These are phyloP conservation scores for Rhododendron griersonianum DNA, from an alignment of 148 eudicot species.

Conservation along the genomic window DNA sequence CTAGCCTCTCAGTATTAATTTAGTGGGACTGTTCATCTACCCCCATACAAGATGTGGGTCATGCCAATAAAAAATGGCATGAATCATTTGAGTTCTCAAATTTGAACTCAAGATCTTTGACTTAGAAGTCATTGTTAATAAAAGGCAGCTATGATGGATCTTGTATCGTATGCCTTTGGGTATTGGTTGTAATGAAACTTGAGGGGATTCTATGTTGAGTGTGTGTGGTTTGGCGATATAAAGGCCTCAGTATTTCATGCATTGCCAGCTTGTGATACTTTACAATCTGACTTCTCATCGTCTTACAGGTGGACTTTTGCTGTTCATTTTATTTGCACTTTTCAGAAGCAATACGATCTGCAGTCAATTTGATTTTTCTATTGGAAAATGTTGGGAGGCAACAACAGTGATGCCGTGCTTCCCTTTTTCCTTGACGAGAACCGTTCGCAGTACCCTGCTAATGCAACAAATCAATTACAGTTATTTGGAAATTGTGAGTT, in stretches of 20 bases:
- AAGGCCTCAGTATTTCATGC: background rate
- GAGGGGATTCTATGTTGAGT: background rate
- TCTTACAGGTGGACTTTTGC: constrained; percentile 11
- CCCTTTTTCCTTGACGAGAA: constrained; percentile 66
- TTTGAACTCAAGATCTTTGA: background rate
- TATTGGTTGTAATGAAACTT: background rate
- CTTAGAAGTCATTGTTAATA: background rate
- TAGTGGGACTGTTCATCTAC: background rate
- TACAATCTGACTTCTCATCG: background rate
- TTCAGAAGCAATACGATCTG: background rate
- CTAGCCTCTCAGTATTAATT: background rate
- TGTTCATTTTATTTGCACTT: background rate
- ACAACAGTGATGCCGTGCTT: constrained; percentile 40
- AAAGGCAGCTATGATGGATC: background rate
- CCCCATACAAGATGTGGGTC: background rate
- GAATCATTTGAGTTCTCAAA: background rate
- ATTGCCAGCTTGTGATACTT: background rate
- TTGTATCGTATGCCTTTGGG: background rate
- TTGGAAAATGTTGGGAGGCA: constrained; percentile 65
- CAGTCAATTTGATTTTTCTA: background rate
- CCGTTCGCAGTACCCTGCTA: constrained; percentile 50
- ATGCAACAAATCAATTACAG: constrained; percentile 69
- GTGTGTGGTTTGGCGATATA: background rate
- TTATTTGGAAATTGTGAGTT: constrained; percentile 50
- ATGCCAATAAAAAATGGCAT: background rate